Conservation (phyloP, 306 rosid species). For the Quercus variabilis region DNA sequence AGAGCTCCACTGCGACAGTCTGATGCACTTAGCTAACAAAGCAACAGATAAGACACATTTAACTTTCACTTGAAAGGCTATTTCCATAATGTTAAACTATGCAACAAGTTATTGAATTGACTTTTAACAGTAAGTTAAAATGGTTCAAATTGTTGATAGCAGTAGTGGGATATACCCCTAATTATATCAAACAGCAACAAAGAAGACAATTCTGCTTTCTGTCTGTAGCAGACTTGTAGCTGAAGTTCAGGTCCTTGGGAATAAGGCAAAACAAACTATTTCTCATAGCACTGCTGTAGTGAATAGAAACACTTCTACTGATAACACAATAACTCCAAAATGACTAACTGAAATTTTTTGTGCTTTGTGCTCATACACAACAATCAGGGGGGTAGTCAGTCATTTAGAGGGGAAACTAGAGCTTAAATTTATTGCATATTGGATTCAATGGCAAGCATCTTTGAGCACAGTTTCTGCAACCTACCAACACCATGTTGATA, state of each 20-base stretch:
- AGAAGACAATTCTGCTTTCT: not conserved
- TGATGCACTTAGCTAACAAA: slow-evolving; percentile 73
- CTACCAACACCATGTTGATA: not conserved
- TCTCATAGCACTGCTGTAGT: not conserved
- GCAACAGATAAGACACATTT: slow-evolving; percentile 13
- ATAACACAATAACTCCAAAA: not conserved
- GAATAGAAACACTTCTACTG: no score
- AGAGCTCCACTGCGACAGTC: slow-evolving; percentile 63
- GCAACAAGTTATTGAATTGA: slow-evolving; percentile 5
- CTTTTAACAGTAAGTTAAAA: slow-evolving; percentile 1
- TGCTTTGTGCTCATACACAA: not conserved
- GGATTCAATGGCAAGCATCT: not conserved
- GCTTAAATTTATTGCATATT: not conserved
- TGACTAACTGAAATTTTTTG: not conserved
- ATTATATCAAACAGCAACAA: slow-evolving; percentile 5
- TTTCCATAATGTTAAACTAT: not conserved
- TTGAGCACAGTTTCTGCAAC: not conserved
- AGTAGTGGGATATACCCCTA: not conserved
- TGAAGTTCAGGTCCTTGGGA: not conserved
- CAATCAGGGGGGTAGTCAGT: not conserved
- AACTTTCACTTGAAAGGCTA: slow-evolving; percentile 5
- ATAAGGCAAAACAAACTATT: not conserved
- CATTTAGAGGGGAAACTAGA: not conserved
- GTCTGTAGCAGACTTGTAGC: not conserved
- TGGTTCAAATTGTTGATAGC: not conserved